Conservation (phyloP, 2,329 filamentous ascomycete species). For the Zelopaecilomyces penicillatus region DNA sequence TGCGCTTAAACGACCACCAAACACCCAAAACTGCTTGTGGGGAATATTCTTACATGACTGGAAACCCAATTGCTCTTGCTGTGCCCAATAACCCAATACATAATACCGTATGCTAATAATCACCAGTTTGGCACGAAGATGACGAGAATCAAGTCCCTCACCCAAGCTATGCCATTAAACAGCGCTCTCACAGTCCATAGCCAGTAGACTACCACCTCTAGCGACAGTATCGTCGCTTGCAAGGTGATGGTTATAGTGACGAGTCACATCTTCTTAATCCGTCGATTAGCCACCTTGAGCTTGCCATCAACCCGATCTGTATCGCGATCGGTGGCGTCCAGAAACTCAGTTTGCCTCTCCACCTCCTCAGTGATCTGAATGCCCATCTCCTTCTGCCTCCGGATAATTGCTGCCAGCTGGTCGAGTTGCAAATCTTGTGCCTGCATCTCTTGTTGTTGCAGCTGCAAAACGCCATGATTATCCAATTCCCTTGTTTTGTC, state of each 20-base stretch:
- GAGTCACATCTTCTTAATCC: conserved; percentile 56
- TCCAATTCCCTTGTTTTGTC: conserved; percentile 69
- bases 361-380: conserved; percentile 68
- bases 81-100: too few relatives aligned
- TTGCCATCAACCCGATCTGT: conserved; percentile 58
- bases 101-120: too few relatives aligned
- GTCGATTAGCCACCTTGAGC: conserved; percentile 64
- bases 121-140: conserved; percentile 12
- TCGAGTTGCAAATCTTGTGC: conserved; percentile 69
- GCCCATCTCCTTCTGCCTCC: conserved; percentile 69
- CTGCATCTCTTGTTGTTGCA: conserved; percentile 66
- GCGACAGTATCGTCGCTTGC: conserved; percentile 17
- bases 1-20: too few relatives aligned
- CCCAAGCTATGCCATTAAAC: conserved; percentile 19
- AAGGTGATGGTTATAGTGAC: conserved; percentile 16
- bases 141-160: conserved; percentile 18
- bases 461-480: conserved; percentile 63
- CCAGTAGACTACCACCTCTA: conserved; percentile 24
- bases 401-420: conserved; percentile 58
- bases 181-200: conserved; percentile 19
- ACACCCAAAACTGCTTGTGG: too few relatives aligned
- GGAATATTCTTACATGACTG: too few relatives aligned
- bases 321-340: conserved; percentile 59
- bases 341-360: conserved; percentile 60
- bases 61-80: too few relatives aligned